A percentile compares a stretch with the other conserved stretches of the same genome.
Conservation (phyloP, 805 yeast species). For the Wickerhamomyces chaumierensis region DNA sequence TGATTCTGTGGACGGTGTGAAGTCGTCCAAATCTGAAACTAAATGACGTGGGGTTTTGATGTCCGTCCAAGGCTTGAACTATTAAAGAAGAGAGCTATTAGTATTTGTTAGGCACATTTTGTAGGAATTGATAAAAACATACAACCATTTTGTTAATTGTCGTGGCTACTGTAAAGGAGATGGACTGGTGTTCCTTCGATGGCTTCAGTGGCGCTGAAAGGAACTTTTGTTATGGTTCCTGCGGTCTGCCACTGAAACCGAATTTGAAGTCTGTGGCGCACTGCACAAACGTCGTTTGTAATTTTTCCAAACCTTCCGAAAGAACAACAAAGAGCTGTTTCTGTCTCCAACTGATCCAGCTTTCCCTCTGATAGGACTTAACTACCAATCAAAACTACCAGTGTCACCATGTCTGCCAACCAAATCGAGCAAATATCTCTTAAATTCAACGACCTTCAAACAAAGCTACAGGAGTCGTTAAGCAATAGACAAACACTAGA, state of each 20-base stretch:
- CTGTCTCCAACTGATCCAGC: too few species aligned
- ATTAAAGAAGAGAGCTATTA: too few species aligned
- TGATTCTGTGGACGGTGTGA: constrained; percentile 12
- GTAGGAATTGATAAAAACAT: too few species aligned
- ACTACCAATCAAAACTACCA: neutral
- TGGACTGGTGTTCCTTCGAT: too few species aligned
- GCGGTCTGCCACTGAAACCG: too few species aligned
- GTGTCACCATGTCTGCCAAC: constrained; percentile 20
- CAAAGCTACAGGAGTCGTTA: constrained; percentile 39
- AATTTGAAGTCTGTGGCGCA: too few species aligned
- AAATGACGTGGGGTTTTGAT: constrained; percentile 35
- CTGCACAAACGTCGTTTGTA: neutral
- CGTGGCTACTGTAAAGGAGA: too few species aligned
- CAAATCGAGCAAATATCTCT: constrained; percentile 33
- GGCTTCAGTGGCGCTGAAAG: too few species aligned
- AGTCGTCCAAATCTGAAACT: constrained; percentile 30
- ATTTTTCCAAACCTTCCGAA: neutral
- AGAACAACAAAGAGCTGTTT: too few species aligned
- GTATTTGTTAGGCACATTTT: too few species aligned
- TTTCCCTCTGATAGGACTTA: too few species aligned
- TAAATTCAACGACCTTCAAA: constrained; percentile 35
- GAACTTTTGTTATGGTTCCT: too few species aligned
- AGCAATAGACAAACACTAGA: constrained; percentile 78
- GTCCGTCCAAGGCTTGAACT: constrained; percentile 40
- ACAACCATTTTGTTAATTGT: constrained; percentile 7